Evolutionary conservation across 192 early-diverging fungal species (phyloP).

Genomic region (Funneliformis geosporum): DNA sequence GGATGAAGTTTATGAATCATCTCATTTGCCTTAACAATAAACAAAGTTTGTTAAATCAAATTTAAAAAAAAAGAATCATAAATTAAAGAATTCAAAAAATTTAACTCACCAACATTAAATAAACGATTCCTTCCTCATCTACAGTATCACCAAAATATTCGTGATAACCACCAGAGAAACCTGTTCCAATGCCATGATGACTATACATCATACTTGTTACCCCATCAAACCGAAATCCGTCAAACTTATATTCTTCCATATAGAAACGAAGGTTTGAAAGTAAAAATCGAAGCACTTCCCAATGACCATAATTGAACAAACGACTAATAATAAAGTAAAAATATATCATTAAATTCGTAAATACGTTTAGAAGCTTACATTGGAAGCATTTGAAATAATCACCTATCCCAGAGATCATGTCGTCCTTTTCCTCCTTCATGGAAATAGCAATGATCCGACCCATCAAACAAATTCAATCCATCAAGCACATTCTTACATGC

Average conservation of each 20-base stretch:
- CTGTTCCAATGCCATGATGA: conserved; percentile 94
- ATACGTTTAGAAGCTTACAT: background rate
- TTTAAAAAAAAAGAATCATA: background rate
- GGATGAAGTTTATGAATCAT: conserved; percentile 79
- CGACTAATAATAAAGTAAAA: conserved; percentile 43
- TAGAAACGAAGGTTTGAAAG: conserved; percentile 94
- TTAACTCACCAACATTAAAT: conserved; percentile 91
- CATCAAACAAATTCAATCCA: conserved; percentile 95
- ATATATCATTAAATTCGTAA: background rate
- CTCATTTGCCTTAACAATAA: conserved; percentile 39
- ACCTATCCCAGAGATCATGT: conserved; percentile 91
- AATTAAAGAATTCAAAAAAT: conserved; percentile 36
- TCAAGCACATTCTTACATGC: conserved; percentile 93
- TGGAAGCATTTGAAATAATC: background rate
- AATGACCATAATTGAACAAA: conserved; percentile 93
- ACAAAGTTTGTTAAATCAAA: background rate
- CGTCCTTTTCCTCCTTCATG: conserved; percentile 82
- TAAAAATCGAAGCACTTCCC: conserved; percentile 91
- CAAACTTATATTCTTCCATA: conserved; percentile 87
- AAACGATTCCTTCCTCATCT: conserved; percentile 84
- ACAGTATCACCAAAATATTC: conserved; percentile 90
- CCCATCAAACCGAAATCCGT: conserved; percentile 98
- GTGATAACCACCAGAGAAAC: conserved; percentile 89
- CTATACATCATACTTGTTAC: conserved; percentile 96
- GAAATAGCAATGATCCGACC: conserved; percentile 95